Base-by-base conservation (phyloP, 2,329 filamentous ascomycete genomes). In the Fusarium sp. region DNA sequence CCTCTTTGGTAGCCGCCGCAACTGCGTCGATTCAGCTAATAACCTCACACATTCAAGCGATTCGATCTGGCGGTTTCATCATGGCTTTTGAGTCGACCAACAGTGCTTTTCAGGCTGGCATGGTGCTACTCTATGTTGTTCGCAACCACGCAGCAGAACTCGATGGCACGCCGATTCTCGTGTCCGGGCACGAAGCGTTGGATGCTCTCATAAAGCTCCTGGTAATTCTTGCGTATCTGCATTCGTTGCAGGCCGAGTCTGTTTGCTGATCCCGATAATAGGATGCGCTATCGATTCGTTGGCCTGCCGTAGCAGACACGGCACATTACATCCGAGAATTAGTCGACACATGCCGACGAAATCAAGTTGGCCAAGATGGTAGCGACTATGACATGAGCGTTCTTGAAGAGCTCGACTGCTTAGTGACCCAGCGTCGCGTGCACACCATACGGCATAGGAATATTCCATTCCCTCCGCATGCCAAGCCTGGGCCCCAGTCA, bases 1-100 rank as follows among this genome's bases (percentile, higher is more conserved):
- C 67, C 8, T 72, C 70, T 9, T 39, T 72, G 8, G 34, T 56
- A 39, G 62, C 41, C 9, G 67, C 67, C 3, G 67, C 41, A 2
- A 37, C 50, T 9, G 50, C 50, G 3, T 54, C 50, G 1, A 54
- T 34, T 34, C 50, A 54, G 10, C 50, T 54, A 9, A 34, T 54
- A 6, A 54, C 18, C 10, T 54, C 27, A 16, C 50, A 48, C 6
- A 48, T 48, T 54, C 18, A 20, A 34, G 27, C 43, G 5, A 27
- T 54, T 54, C 27, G 43, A 48, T 54, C 50, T 23, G 50, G 50
- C 11, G 50, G 50, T 34, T 54, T 54, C 30, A 34, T 54, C 50
- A 32, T 54, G 27, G 23, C 50, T 13, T 54, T 54, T 34, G 50
- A 54, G 50, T 0, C 20, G 50, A 3, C 50, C 2, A 54, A 54